These are phyloP conservation scores for Hypericum perforatum DNA, from an alignment of 345 rosid genomes.

Conservation along the genomic window DNA sequence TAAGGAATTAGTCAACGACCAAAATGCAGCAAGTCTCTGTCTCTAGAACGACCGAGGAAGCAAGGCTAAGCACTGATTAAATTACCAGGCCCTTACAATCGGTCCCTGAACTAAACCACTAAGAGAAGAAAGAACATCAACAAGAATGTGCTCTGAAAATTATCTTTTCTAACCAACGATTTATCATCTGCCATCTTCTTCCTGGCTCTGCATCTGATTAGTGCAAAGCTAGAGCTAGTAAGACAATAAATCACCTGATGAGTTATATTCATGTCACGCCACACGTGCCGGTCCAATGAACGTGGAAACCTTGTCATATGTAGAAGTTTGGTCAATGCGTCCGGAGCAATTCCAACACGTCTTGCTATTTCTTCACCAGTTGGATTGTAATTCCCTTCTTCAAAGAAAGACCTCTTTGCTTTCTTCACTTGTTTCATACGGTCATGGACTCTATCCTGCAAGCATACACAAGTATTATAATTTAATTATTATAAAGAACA, in stretches of 20 bases:
- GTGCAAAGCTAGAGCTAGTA: no score
- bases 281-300: slow-evolving; percentile 66
- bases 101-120: no score
- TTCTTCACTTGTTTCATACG: slow-evolving; percentile 49
- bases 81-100: no score
- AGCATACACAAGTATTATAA: slow-evolving; percentile 7
- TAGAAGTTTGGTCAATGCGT: slow-evolving; percentile 44
- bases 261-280: slow-evolving; percentile 72
- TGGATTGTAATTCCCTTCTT: slow-evolving; percentile 50
- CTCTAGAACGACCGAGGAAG: not conserved
- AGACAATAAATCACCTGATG: slow-evolving; percentile 43
- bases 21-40: no score
- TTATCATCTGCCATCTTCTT: no score
- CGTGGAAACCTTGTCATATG: slow-evolving; percentile 46
- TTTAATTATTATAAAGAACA: no score
- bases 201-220: no score
- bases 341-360: slow-evolving; percentile 56
- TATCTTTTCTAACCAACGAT: no score
- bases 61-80: not conserved
- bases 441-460: slow-evolving; percentile 56
- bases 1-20: not conserved
- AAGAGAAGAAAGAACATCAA: no score
- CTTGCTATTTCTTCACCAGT: slow-evolving; percentile 54
- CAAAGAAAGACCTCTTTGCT: slow-evolving; percentile 45
- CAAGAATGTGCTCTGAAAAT: no score